These are phyloP conservation scores for Fusarium miscanthi DNA, from an alignment of 2,329 filamentous ascomycete genomes.

Conservation along the genomic window DNA sequence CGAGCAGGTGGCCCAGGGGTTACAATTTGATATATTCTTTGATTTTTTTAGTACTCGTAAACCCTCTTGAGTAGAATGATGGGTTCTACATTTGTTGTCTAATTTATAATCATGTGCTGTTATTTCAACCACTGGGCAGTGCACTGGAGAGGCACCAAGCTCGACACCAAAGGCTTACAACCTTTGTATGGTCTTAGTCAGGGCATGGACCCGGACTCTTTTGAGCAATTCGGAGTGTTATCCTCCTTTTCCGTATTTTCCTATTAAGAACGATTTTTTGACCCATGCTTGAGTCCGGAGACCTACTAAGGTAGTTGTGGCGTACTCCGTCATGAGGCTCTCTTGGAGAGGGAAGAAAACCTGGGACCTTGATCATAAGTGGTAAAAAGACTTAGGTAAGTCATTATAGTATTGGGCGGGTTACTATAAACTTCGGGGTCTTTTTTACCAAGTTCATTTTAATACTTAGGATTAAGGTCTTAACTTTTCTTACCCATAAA, in stretches of 20 bases:
- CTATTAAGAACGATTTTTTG: not conserved
- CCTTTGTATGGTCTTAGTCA: not conserved
- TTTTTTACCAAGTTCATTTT: not conserved
- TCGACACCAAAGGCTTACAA: slow-evolving; percentile 9
- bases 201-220: slow-evolving; percentile 23
- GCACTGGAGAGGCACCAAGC: not conserved
- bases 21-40: not conserved
- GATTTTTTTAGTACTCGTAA: not conserved
- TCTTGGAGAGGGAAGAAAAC: not conserved
- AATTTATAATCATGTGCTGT: not conserved
- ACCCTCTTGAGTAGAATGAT: not conserved
- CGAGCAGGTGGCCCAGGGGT: not conserved
- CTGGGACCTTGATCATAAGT: not conserved
- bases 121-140: not conserved
- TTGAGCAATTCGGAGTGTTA: slow-evolving; percentile 18
- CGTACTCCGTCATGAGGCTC: not conserved
- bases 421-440: not conserved
- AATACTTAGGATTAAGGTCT: not conserved
- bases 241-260: slow-evolving; percentile 30
- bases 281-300: not conserved
- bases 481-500: not conserved
- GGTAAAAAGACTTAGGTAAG: not conserved
- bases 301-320: not conserved
- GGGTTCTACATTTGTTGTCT: not conserved
- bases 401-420: not conserved